Base-by-base conservation (phyloP, 1,284 basidiomycete genomes). In the Termitomyces sp. region DNA sequence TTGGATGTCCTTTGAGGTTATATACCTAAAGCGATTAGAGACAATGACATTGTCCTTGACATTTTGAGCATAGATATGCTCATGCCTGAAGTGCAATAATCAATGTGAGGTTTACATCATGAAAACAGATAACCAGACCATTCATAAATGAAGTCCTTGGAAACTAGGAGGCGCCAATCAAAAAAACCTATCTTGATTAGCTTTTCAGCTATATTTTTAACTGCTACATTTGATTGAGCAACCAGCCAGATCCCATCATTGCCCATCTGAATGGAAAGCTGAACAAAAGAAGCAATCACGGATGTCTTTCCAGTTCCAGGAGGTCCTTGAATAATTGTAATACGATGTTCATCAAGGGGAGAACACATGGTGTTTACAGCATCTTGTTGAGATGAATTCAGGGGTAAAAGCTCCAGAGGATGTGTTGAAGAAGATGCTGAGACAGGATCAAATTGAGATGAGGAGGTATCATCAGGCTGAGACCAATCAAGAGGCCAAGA, bases 201-300 rank as follows among this genome's bases (percentile, higher is more conserved):
- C 64, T 82, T 84, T 62, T 83, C 80, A 41, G 82, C 83, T 65
- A 86, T 83, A 60, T 84, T 85, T 67, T 84, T 85, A 24, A 85
- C 80, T n/a, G 81, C 79, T 19, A 78, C 75, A 66, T 77, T 78
- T 30, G 67, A 84, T 51, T 91, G 84, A 5, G 88, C 86, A 50
- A 85, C 70, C 7, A 91, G 73, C 85, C 86, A 91, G 8, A 88
- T 77, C 2, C 80, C 81, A 55, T 59, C 58, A 13, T 58, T 50
- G 1, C 60, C 66, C 51, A 59, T 62, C 16, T 60, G 47, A 30
- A 72, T 68, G 33, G 74, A 71, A 43, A 69, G 59, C 16, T 69
- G 64, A 5, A 86, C 83, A 71, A 68, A 81, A 11, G 78, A 73
- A 3, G 83, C 80, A 61, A 87, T 86, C 2, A 84, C 81, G 30